A percentile compares a stretch with the other conserved stretches of the same genome.
Conservation (phyloP, 2,329 filamentous ascomycete genomes). For the Arthrobotrys iridis region DNA sequence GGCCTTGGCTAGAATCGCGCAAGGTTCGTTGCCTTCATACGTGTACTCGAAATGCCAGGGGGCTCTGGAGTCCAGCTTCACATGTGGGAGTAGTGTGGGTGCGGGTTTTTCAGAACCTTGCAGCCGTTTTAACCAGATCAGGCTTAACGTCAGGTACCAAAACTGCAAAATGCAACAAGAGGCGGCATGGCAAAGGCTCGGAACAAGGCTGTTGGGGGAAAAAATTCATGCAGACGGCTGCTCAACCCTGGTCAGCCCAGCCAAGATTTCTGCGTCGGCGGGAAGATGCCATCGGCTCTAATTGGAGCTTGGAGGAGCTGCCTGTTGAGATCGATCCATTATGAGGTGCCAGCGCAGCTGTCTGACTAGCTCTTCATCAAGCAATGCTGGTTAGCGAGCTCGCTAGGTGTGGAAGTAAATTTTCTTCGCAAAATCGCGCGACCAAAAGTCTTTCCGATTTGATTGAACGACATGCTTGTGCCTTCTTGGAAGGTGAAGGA, state of each 20-base stretch:
- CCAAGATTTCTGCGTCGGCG: constrained; percentile 7
- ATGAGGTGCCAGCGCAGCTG: constrained; percentile 40
- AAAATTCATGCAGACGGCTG: constrained; percentile 12
- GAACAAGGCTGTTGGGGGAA: constrained; percentile 46
- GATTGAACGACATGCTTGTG: constrained; percentile 8
- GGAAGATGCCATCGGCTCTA: constrained; percentile 20
- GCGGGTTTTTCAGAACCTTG: constrained; percentile 38
- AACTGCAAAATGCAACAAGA: constrained; percentile 48
- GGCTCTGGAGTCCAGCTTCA: constrained; percentile 14
- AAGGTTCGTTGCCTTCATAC: constrained; percentile 18
- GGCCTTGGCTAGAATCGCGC: constrained; percentile 28
- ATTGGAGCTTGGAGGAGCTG: constrained; percentile 35
- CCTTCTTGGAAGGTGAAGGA: constrained; percentile 25
- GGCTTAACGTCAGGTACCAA: constrained; percentile 54
- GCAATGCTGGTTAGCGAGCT: constrained; percentile 23
- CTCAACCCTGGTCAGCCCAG: constrained; percentile 32
- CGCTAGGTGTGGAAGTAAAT: constrained; percentile 30
- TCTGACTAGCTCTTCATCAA: constrained; percentile 11
- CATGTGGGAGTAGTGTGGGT: constrained; percentile 16
- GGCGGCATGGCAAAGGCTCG: constrained; percentile 38
- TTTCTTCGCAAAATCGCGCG: constrained; percentile 52
- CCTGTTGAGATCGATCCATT: constrained; percentile 28
- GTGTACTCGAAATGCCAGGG: constrained; percentile 38
- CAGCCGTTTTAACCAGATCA: constrained; percentile 43
- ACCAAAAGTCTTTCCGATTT: constrained; percentile 19